phyloP scores from a whole-genome alignment of 73 alveolate species.

The Tetrahymena thermophila region DNA sequence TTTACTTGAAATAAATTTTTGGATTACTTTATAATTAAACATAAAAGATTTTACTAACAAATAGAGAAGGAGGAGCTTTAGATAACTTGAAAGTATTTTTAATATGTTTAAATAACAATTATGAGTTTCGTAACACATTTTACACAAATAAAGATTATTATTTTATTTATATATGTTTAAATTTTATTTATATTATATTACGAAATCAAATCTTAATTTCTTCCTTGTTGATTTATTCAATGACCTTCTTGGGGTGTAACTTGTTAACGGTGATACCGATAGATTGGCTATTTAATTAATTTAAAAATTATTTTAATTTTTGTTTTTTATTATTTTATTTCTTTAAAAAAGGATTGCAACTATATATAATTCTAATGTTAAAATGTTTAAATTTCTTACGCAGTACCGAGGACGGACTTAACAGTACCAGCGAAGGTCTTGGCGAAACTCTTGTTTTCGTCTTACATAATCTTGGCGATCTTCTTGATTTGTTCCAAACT shows the following conservation, averaged over 20 bases:
- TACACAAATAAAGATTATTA: background rate
- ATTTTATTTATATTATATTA: background rate
- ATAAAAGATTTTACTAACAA: background rate
- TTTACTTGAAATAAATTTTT: no score
- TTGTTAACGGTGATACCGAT: background rate
- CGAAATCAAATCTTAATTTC: background rate
- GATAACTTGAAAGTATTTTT: background rate
- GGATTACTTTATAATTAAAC: background rate
- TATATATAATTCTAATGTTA: background rate
- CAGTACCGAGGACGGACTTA: conserved; percentile 56
- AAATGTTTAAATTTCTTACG: background rate
- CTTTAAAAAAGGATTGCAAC: no score
- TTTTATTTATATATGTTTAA: background rate
- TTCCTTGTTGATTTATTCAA: background rate
- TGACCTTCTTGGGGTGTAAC: background rate
- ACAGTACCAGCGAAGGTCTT: conserved; percentile 56
- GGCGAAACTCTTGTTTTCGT: conserved; percentile 43
- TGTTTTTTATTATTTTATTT: background rate
- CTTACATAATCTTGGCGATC: conserved; percentile 36
- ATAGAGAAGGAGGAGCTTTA: background rate
- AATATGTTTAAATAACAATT: background rate
- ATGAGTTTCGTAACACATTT: conserved; percentile 1
- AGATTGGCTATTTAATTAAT: background rate
- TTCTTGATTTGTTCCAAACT: conserved; percentile 51
- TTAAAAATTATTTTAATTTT: background rate